phyloP scores from a whole-genome alignment of 164 flowering plant genomes.

The Cinnamomum micranthum region DNA sequence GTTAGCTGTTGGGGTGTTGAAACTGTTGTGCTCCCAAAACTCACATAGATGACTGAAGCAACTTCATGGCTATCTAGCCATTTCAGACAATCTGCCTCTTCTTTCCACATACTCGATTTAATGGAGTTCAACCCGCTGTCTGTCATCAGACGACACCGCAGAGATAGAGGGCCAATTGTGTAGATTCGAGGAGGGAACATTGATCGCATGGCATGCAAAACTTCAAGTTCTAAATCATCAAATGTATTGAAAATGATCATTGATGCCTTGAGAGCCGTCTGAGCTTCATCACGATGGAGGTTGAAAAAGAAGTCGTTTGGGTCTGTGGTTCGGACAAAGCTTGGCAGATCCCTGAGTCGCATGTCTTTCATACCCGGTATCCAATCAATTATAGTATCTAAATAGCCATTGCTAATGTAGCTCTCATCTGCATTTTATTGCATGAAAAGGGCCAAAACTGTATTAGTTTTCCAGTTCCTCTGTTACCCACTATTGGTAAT shows the following conservation, averaged over 20 bases:
- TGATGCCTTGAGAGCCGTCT: not conserved
- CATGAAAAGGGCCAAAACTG: no score
- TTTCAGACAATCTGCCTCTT: conserved; percentile 15
- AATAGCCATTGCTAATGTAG: no score
- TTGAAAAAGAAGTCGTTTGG: conserved; percentile 6
- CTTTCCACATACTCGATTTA: conserved; percentile 12
- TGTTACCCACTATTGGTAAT: not conserved
- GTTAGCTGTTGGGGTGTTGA: conserved; percentile 17
- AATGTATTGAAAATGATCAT: not conserved
- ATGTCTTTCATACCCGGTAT: no score
- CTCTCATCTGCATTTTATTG: no score
- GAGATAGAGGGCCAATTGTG: not conserved
- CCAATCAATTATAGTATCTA: no score
- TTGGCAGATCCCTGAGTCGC: not conserved
- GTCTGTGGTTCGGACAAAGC: not conserved
- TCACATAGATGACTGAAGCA: conserved; percentile 24
- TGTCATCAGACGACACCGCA: not conserved
- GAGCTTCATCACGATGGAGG: not conserved
- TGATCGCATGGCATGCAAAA: not conserved
- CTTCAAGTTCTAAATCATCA: not conserved
- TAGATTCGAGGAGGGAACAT: not conserved
- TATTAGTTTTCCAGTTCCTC: no score
- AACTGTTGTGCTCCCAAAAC: conserved; percentile 25
- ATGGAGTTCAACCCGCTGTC: not conserved
- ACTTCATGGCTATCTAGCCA: conserved; percentile 21